Percentiles rank a stretch among this genome's conserved stretches.
Evolutionary conservation across 805 yeast genomes (phyloP).

Genomic region (Metschnikowia lunata): DNA sequence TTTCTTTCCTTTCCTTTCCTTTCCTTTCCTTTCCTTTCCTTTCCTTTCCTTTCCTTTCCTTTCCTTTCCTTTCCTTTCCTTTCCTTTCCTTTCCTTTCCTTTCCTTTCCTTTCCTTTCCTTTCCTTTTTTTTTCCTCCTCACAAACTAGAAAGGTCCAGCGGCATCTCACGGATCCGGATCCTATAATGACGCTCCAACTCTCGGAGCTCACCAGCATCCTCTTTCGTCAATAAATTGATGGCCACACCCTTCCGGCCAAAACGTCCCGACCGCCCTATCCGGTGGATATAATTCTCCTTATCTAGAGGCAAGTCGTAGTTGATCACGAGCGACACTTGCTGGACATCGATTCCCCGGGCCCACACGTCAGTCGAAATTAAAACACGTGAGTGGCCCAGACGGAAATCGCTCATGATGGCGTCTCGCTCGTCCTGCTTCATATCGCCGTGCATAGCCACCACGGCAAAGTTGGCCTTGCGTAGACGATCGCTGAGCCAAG

Average conservation of each 20-base stretch:
- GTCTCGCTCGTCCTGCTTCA: slow-evolving; percentile 94
- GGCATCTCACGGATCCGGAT: slow-evolving; percentile 78
- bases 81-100: too few species aligned
- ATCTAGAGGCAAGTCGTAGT: slow-evolving; percentile 90
- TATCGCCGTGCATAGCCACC: slow-evolving; percentile 94
- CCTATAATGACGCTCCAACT: slow-evolving; percentile 67
- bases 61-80: too few species aligned
- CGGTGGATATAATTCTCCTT: slow-evolving; percentile 95
- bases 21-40: too few species aligned
- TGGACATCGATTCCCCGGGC: slow-evolving; percentile 99
- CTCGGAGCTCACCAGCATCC: slow-evolving; percentile 71
- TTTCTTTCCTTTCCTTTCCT: too few species aligned
- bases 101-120: too few species aligned
- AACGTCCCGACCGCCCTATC: slow-evolving; percentile 97
- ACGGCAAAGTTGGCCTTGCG: slow-evolving; percentile 82
- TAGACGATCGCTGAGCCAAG: slow-evolving; percentile 79
- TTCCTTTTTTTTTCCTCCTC: background rate
- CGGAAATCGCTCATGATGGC: slow-evolving; percentile 94
- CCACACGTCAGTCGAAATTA: slow-evolving; percentile 95
- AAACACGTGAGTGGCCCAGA: slow-evolving; percentile 85
- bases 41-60: too few species aligned
- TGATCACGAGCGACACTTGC: slow-evolving; percentile 92
- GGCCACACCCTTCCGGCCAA: slow-evolving; percentile 98
- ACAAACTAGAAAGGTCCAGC: slow-evolving; percentile 12
- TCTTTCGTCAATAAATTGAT: slow-evolving; percentile 85